Conservation (phyloP, 2,329 filamentous ascomycete species). For the Talaromyces sp. region DNA sequence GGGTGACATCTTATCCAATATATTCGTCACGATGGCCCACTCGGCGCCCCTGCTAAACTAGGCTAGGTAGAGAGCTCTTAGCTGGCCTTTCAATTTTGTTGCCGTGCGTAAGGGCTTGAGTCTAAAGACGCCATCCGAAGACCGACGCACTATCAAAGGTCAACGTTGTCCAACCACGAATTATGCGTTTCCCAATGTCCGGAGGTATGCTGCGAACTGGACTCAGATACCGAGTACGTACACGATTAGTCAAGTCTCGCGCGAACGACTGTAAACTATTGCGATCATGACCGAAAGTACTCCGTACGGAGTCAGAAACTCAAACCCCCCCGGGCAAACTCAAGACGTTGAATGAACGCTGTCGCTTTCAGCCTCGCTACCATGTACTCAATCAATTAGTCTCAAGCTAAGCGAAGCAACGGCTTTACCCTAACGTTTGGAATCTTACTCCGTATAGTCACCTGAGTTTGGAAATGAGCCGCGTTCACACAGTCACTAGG, state of each 20-base stretch:
- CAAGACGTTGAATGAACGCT: background rate
- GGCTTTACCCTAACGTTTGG: background rate
- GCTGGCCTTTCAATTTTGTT: background rate
- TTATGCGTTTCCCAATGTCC: background rate
- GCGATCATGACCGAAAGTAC: background rate
- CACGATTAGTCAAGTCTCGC: no score
- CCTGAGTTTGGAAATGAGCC: background rate
- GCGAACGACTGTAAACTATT: background rate
- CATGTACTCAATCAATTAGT: background rate
- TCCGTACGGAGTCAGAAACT: background rate
- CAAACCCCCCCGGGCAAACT: background rate
- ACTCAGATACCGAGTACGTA: background rate
- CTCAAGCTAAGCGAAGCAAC: background rate
- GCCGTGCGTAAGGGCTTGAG: slow-evolving; percentile 6
- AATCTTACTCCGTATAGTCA: background rate
- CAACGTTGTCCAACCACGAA: background rate
- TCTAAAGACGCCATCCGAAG: slow-evolving; percentile 6
- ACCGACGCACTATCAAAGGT: background rate
- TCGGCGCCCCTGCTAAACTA: background rate
- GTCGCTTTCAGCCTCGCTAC: slow-evolving; percentile 7
- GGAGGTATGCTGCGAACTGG: background rate
- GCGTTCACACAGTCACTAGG: background rate
- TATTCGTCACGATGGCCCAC: slow-evolving; percentile 9
- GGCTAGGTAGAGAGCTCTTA: background rate
- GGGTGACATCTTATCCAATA: slow-evolving; percentile 2